A percentile compares a stretch with the other conserved stretches of the same genome.
Conservation (phyloP, 2,329 filamentous ascomycete species). For the Xylaria multiplex region DNA sequence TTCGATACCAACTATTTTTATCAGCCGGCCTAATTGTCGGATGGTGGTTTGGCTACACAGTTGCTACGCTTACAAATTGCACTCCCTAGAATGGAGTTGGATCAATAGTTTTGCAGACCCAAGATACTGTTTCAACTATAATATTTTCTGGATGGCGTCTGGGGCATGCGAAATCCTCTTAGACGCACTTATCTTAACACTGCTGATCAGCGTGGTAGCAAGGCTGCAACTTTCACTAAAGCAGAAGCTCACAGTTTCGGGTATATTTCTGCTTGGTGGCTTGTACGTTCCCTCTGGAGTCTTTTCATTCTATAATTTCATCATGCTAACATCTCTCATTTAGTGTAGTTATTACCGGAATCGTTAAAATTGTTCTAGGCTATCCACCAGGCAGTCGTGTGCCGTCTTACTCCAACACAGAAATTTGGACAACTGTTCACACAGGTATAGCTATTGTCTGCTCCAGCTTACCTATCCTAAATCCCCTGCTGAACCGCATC, state of each 20-base stretch:
- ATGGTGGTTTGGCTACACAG: no score
- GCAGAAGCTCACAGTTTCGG: slow-evolving; percentile 35
- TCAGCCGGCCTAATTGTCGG: slow-evolving; percentile 31
- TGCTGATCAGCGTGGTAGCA: slow-evolving; percentile 37
- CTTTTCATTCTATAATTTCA: neutral
- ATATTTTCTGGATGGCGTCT: slow-evolving; percentile 37
- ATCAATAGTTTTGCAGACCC: slow-evolving; percentile 35
- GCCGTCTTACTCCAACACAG: neutral
- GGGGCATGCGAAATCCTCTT: slow-evolving; percentile 37
- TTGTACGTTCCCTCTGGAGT: slow-evolving; percentile 7
- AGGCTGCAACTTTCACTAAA: slow-evolving; percentile 26
- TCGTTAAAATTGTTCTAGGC: neutral
- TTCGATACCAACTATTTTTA: slow-evolving; percentile 41
- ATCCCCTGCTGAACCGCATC: no score
- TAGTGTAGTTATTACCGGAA: neutral
- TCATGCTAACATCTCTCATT: neutral
- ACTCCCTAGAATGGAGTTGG: slow-evolving; percentile 39
- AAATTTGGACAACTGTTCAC: neutral
- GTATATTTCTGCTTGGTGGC: slow-evolving; percentile 34
- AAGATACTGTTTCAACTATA: slow-evolving; percentile 41
- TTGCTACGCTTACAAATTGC: slow-evolving; percentile 43
- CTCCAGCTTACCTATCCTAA: no score
- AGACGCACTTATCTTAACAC: slow-evolving; percentile 37
- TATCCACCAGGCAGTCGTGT: neutral
- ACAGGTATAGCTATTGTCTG: neutral